Evolutionary conservation across 2,329 filamentous ascomycete species (phyloP).

Genomic region (Tolypocladium amazonense): DNA sequence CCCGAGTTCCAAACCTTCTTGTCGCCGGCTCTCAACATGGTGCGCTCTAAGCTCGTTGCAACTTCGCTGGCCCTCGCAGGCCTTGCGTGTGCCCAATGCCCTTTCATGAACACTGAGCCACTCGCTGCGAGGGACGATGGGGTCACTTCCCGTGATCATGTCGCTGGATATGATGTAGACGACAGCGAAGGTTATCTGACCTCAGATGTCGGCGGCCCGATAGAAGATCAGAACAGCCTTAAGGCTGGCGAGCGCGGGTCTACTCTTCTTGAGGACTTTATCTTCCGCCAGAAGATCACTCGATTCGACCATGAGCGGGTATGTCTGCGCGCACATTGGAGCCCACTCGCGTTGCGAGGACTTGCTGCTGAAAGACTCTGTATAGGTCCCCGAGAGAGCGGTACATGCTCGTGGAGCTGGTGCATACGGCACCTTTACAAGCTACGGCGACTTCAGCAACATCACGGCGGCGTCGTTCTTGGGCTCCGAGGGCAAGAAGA

Average conservation of each 20-base stretch:
- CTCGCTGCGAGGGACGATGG: conserved; percentile 15
- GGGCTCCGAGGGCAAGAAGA: conserved; percentile 41
- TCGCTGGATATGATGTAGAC: conserved; percentile 32
- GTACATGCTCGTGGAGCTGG: conserved; percentile 62
- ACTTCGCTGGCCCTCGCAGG: conserved; percentile 14
- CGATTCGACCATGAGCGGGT: conserved; percentile 63
- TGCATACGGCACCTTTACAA: conserved; percentile 60
- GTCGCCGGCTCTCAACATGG: conserved; percentile 12
- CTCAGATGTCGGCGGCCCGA: conserved; percentile 57
- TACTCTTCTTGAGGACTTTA: conserved; percentile 61
- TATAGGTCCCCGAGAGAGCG: conserved; percentile 45
- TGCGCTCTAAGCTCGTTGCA: conserved; percentile 11
- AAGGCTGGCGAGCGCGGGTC: conserved; percentile 57
- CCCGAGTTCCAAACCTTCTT: not conserved
- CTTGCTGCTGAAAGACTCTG: too few species aligned
- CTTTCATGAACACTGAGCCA: conserved; percentile 18
- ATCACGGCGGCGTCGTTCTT: conserved; percentile 60
- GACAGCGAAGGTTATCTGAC: conserved; percentile 49
- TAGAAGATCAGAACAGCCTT: conserved; percentile 55
- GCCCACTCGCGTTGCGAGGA: not conserved
- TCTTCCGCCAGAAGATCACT: conserved; percentile 62
- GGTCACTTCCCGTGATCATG: conserved; percentile 17
- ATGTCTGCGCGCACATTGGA: conserved; percentile 3
- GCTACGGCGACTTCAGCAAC: conserved; percentile 56
- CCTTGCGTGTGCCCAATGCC: conserved; percentile 19